A percentile compares a stretch with the other conserved stretches of the same genome.
Conservation (phyloP, 306 rosid species). For the Oemleria cerasiformis region DNA sequence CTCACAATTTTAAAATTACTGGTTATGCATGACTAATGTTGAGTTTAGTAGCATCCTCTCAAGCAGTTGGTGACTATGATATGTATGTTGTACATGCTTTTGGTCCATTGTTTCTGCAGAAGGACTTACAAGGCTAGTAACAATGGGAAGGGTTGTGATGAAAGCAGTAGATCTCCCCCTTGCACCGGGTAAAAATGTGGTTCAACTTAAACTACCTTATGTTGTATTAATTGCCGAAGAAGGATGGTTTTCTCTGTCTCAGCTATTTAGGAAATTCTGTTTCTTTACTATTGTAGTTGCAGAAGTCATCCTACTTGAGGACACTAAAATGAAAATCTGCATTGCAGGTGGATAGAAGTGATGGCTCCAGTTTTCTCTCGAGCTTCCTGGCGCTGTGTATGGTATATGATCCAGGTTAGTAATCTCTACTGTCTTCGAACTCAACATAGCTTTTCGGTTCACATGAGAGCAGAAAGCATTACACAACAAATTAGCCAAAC, state of each 20-base stretch:
- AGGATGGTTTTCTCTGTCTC: slow-evolving; percentile 4
- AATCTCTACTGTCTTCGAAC: slow-evolving; percentile 4
- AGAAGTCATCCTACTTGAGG: slow-evolving; percentile 11
- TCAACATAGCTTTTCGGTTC: neutral
- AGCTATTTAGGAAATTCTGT: slow-evolving; percentile 3
- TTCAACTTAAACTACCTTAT: neutral
- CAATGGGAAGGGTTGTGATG: slow-evolving; percentile 60
- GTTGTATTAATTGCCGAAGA: neutral
- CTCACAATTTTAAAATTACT: neutral
- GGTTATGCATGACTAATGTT: no score
- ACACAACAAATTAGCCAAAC: neutral
- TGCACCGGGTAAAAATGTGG: slow-evolving; percentile 72
- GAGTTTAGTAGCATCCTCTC: neutral
- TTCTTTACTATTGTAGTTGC: neutral
- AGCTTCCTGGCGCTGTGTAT: slow-evolving; percentile 90
- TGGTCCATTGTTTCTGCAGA: slow-evolving; percentile 44
- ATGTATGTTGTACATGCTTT: slow-evolving; percentile 17
- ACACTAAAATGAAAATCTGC: slow-evolving; percentile 23
- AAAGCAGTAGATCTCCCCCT: slow-evolving; percentile 73
- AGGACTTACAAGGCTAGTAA: slow-evolving; percentile 57
- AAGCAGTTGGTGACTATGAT: slow-evolving; percentile 10
- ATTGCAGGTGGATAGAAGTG: slow-evolving; percentile 93
- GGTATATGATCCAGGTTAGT: slow-evolving; percentile 91
- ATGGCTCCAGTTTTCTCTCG: slow-evolving; percentile 97
- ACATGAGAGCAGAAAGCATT: neutral